Evolutionary conservation across 2,329 filamentous ascomycete species (phyloP), one percentile per base, ranked within the genome.

Genomic region (Aspergillus luchuensis): DNA sequence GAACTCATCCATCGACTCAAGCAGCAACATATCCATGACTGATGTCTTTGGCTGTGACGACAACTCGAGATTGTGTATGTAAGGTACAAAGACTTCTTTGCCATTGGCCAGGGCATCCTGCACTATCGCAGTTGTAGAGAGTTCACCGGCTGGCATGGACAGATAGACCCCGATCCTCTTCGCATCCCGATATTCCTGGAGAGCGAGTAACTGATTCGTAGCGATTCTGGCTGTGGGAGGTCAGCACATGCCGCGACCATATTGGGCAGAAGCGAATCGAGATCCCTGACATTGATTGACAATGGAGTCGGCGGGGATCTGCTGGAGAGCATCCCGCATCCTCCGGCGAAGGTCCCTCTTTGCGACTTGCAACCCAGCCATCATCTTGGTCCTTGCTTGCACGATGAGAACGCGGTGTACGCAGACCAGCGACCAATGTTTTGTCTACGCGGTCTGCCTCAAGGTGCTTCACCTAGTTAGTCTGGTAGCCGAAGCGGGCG

Each of bases 21-120:
- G 81, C 63, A 87, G 87, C 21, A 99, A 86, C 95, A 99, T 98
- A 72, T 97, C 92, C 95, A 99, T 99, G 57, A 95, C 84, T 15
- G 91, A 91, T 5, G 71, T 79, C 5, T 87, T 85, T 58, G 80
- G 79, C 28, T 74, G 74, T 5, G 72, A 65, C 23, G 66, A 63
- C 13, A 74, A 68, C 78, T 61, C 79, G 72, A 80, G 30, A 81
- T 83, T 87, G 78, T 95, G 89, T 56, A 97, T 89, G 73, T 95
- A 97, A 0, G 95, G 95, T 51, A 99, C 88, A 75, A 92, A 98
- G 60, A 99, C 92, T 63, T 89, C 82, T 78, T 98, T 99, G 41
- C 91, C 91, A 3, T 82, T 76, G 6, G 79, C 78, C 25, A 99
- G 81, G 11, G 94, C 93, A 80, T 97, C 87, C 28, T 86, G 85